phyloP scores from a whole-genome alignment of 1,139 yeast species.

The Pichia sp. region DNA sequence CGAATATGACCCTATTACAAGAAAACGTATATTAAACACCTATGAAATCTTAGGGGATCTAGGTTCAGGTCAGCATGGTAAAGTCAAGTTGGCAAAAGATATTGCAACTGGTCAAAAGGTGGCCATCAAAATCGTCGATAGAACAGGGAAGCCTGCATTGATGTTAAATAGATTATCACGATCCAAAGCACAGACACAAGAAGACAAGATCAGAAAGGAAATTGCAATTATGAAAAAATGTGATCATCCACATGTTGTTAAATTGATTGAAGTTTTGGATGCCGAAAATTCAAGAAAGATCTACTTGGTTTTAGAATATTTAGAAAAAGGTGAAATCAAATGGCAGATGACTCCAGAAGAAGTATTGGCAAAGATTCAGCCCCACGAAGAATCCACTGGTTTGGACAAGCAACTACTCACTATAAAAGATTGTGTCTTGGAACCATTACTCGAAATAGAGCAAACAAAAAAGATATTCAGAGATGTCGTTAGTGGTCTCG shows the following conservation, averaged over 20 bases:
- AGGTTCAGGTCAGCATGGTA: slow-evolving; percentile 97
- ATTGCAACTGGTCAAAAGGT: slow-evolving; percentile 68
- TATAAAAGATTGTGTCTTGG: slow-evolving; percentile 19
- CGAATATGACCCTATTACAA: slow-evolving; percentile 87
- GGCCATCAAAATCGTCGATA: slow-evolving; percentile 90
- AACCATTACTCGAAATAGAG: slow-evolving; percentile 62
- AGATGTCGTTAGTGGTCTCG: slow-evolving; percentile 87
- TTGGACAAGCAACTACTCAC: neutral
- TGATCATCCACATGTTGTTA: slow-evolving; percentile 87
- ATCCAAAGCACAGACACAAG: slow-evolving; percentile 42
- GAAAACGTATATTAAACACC: slow-evolving; percentile 81
- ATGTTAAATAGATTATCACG: slow-evolving; percentile 38
- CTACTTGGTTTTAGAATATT: slow-evolving; percentile 85
- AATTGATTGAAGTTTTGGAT: slow-evolving; percentile 84
- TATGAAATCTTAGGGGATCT: slow-evolving; percentile 86
- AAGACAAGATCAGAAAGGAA: slow-evolving; percentile 79
- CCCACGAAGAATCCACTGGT: slow-evolving; percentile 14
- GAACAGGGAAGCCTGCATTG: slow-evolving; percentile 63
- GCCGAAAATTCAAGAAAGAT: slow-evolving; percentile 83
- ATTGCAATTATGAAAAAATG: slow-evolving; percentile 97
- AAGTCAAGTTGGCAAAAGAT: slow-evolving; percentile 88
- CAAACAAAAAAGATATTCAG: slow-evolving; percentile 73
- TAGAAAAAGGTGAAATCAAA: slow-evolving; percentile 88
- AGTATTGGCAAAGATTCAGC: slow-evolving; percentile 1
- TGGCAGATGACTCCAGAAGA: slow-evolving; percentile 56